These are phyloP conservation scores for Scheffersomyces segobiensis DNA, from an alignment of 1,139 yeast species.

Conservation along the genomic window DNA sequence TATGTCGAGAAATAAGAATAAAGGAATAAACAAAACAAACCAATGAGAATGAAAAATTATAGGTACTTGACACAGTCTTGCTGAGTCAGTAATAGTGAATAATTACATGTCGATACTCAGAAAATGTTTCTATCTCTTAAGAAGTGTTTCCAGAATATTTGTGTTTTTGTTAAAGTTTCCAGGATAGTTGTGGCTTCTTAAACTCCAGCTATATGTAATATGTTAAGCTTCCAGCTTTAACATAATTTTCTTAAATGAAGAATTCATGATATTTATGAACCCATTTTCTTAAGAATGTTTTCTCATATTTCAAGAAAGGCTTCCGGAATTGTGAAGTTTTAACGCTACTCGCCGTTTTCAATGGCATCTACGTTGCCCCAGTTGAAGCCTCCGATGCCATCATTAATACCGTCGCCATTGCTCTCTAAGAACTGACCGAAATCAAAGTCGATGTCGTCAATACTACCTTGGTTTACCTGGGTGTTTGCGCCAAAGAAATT, in stretches of 20 bases:
- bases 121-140: neutral
- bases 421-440: conserved; percentile 53
- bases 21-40: neutral
- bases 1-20: neutral
- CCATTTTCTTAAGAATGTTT: too few relatives aligned
- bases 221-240: neutral
- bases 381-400: conserved; percentile 44
- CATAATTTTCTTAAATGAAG: neutral
- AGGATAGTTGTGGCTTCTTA: neutral
- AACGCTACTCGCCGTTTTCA: conserved; percentile 31
- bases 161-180: too few relatives aligned
- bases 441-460: conserved; percentile 55
- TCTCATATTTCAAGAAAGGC: neutral
- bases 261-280: neutral
- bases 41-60: neutral
- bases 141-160: neutral
- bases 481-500: conserved; percentile 22
- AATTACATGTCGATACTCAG: neutral
- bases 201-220: neutral
- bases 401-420: conserved; percentile 38
- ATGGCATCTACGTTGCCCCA: conserved; percentile 59
- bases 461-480: conserved; percentile 21
- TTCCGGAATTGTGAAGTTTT: neutral
- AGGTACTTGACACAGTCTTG: neutral
- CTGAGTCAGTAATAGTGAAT: neutral